Conservation (phyloP, 192 early-diverging fungal genomes). For the Linnemannia schmuckeri region DNA sequence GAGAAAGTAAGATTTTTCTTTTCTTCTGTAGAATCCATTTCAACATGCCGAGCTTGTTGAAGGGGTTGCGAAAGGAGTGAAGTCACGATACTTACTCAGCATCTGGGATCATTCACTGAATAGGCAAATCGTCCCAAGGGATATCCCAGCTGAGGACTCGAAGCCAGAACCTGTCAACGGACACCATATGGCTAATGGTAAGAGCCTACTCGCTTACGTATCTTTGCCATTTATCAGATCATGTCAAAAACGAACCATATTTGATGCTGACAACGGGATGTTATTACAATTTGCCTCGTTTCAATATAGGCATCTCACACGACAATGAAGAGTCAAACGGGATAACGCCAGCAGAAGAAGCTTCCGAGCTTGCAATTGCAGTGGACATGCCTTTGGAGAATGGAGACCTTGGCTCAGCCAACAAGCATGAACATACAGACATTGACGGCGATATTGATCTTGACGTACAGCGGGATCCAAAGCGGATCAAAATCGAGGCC, state of each 20-base stretch:
- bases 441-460: constrained; percentile 8
- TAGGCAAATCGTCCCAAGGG: constrained; percentile 49
- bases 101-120: not conserved
- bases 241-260: not conserved
- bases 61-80: not conserved
- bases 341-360: not conserved
- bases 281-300: not conserved
- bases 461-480: constrained; percentile 13
- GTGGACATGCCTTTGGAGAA: not conserved
- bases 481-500: constrained; percentile 48
- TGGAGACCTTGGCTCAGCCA: not conserved
- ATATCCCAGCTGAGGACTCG: not conserved
- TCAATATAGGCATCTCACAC: constrained; percentile 6
- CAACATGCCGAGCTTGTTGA: not conserved
- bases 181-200: constrained; percentile 26
- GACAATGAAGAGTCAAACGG: not conserved
- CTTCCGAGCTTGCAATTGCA: not conserved
- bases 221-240: not conserved
- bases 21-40: too few species aligned
- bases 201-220: not conserved
- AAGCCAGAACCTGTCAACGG: constrained; percentile 11
- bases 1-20: constrained; percentile 52
- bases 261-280: not conserved
- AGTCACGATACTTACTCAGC: not conserved
- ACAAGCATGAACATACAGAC: constrained; percentile 28